Evolutionary conservation across 768 basidiomycete species (phyloP).

Genomic region (Agaricus blazei): DNA sequence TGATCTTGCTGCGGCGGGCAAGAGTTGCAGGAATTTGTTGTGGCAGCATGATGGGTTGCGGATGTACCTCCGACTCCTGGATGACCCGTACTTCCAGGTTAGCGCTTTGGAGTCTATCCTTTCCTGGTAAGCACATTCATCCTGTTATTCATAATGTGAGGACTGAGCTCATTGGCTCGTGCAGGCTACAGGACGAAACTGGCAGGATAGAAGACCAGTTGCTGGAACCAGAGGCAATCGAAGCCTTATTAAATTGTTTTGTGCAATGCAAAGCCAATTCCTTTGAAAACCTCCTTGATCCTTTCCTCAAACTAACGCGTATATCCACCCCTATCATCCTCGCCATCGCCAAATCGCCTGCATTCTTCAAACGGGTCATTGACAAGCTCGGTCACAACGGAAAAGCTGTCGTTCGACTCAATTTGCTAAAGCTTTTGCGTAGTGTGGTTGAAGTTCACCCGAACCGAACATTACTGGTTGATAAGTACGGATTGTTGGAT

Average conservation of each 20-base stretch:
- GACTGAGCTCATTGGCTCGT: neutral
- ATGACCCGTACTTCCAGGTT: slow-evolving; percentile 89
- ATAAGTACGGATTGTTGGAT: slow-evolving; percentile 74
- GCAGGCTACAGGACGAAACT: slow-evolving; percentile 92
- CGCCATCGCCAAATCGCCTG: slow-evolving; percentile 67
- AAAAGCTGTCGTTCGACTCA: slow-evolving; percentile 88
- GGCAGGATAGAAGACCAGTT: slow-evolving; percentile 90
- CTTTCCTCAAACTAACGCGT: slow-evolving; percentile 88
- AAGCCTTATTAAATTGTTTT: slow-evolving; percentile 73
- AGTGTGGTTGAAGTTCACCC: slow-evolving; percentile 89
- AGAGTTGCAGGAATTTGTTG: slow-evolving; percentile 81
- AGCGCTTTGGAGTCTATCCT: slow-evolving; percentile 87
- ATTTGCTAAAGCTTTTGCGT: slow-evolving; percentile 79
- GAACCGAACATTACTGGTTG: slow-evolving; percentile 76
- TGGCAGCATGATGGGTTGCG: slow-evolving; percentile 93
- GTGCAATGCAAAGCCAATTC: slow-evolving; percentile 82
- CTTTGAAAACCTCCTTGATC: slow-evolving; percentile 89
- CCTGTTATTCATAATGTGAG: neutral
- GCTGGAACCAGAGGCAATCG: slow-evolving; percentile 57
- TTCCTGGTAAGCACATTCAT: slow-evolving; percentile 61
- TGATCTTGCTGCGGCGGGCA: slow-evolving; percentile 92
- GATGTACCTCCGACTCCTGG: slow-evolving; percentile 73
- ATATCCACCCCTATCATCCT: slow-evolving; percentile 71
- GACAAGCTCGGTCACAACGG: slow-evolving; percentile 65
- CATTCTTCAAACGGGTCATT: slow-evolving; percentile 84